A percentile compares a stretch with the other conserved stretches of the same genome.
Conservation (phyloP, 2,329 filamentous ascomycete genomes). For the Fusarium torulosum region DNA sequence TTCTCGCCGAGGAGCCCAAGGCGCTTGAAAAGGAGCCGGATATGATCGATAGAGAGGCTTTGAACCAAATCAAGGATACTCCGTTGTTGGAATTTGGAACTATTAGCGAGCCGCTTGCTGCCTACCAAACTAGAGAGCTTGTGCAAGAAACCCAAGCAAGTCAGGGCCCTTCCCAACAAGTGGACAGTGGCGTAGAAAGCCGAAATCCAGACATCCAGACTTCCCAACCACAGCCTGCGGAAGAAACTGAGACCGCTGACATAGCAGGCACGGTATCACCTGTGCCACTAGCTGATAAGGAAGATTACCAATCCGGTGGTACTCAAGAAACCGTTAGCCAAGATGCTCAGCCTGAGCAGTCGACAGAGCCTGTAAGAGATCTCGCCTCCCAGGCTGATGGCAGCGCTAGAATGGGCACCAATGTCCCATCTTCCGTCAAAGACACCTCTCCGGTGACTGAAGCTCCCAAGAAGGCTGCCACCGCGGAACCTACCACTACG, state of each 20-base stretch:
- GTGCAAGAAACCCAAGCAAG: neutral
- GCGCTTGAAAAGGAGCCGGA: neutral
- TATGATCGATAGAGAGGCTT: neutral
- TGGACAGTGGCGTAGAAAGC: neutral
- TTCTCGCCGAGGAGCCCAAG: neutral
- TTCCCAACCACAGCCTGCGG: neutral
- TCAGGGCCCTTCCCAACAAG: neutral
- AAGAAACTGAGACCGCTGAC: neutral
- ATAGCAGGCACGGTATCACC: neutral
- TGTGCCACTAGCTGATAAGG: neutral
- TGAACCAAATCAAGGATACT: neutral
- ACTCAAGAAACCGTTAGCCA: neutral
- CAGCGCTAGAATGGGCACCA: neutral
- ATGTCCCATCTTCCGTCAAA: slow-evolving; percentile 1
- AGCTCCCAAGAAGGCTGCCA: neutral
- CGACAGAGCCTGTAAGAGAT: neutral
- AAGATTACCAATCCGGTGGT: neutral
- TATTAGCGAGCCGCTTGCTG: neutral
- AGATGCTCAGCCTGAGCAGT: neutral
- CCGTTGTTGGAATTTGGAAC: neutral
- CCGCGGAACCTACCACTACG: neutral
- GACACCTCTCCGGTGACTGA: neutral
- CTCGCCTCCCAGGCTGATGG: neutral
- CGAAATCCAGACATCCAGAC: neutral
- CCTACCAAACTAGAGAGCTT: neutral